Conservation (phyloP, 306 rosid species). For the Cucumis hystrix region DNA sequence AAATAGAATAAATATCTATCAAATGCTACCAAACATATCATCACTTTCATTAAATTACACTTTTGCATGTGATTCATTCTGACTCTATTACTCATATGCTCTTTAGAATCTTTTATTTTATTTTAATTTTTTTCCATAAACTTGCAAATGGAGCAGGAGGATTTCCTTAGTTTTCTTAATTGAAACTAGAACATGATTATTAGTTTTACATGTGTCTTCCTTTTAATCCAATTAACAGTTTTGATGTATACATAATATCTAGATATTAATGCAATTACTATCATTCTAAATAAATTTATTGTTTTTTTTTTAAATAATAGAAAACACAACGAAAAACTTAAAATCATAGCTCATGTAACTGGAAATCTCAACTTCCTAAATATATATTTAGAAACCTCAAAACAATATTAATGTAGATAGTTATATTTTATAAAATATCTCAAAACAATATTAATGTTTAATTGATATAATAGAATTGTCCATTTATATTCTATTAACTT, state of each 20-base stretch:
- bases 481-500: too few species aligned
- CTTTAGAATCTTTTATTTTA: conserved; percentile 1
- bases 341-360: too few species aligned
- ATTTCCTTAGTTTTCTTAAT: not conserved
- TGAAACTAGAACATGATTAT: not conserved
- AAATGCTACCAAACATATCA: not conserved
- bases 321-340: not conserved
- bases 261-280: not conserved
- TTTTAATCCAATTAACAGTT: not conserved
- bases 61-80: not conserved
- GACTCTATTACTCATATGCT: not conserved
- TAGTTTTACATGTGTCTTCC: not conserved
- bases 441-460: too few species aligned
- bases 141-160: not conserved
- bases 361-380: too few species aligned
- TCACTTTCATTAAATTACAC: not conserved
- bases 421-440: too few species aligned
- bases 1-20: not conserved
- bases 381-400: too few species aligned
- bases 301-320: not conserved
- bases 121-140: not conserved
- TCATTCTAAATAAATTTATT: too few species aligned
- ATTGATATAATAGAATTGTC: too few species aligned
- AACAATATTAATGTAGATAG: too few species aligned
- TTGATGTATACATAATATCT: not conserved